Evolutionary conservation across 495 filamentous ascomycete genomes (phyloP).

Genomic region (Trichocladium uniseriatum): DNA sequence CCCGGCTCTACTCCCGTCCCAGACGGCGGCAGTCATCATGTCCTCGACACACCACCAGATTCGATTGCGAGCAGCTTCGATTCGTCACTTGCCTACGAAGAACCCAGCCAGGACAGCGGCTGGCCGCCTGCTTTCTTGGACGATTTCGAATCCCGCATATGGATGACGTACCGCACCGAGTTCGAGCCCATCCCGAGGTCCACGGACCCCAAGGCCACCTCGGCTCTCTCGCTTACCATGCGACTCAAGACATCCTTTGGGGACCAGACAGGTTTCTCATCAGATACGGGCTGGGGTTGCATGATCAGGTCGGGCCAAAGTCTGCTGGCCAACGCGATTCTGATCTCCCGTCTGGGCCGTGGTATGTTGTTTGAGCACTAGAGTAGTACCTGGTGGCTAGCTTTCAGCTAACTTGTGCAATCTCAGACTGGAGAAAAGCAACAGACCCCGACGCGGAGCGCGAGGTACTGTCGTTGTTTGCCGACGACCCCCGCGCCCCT

Average conservation of each 20-base stretch:
- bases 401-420: neutral
- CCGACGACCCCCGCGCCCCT: constrained; percentile 74
- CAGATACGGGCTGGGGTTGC: constrained; percentile 95
- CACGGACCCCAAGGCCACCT: constrained; percentile 54
- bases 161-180: constrained; percentile 92
- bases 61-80: constrained; percentile 41
- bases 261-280: constrained; percentile 76
- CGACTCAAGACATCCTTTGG: constrained; percentile 71
- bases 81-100: constrained; percentile 40
- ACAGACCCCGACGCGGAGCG: constrained; percentile 53
- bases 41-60: constrained; percentile 37
- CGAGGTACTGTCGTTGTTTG: constrained; percentile 71
- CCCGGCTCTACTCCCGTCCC: neutral
- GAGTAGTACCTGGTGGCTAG: neutral
- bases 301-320: constrained; percentile 98
- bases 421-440: constrained; percentile 68
- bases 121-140: constrained; percentile 85
- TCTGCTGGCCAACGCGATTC: constrained; percentile 76
- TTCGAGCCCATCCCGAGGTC: constrained; percentile 78
- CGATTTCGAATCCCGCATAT: constrained; percentile 88
- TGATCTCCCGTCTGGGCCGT: constrained; percentile 64
- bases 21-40: neutral
- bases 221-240: constrained; percentile 78
- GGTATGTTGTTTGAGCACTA: constrained; percentile 41
- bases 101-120: constrained; percentile 44